These are phyloP conservation scores for Fonsecaea erecta DNA, from an alignment of 2,329 filamentous ascomycete genomes.

Conservation along the genomic window DNA sequence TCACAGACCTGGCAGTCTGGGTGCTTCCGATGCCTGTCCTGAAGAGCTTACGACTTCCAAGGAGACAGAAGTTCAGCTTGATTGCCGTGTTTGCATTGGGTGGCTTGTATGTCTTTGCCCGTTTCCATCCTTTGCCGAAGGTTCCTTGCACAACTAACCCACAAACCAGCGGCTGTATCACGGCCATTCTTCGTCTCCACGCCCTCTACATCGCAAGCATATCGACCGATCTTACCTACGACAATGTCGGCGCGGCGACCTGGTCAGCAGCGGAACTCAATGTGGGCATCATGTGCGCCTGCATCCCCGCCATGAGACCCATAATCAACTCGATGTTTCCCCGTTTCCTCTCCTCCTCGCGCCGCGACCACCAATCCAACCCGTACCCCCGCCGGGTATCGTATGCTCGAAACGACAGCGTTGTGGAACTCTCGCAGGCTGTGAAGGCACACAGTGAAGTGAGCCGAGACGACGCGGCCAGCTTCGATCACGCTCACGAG, in stretches of 20 bases:
- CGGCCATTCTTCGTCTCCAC: slow-evolving; percentile 54
- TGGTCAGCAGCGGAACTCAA: slow-evolving; percentile 52
- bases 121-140: neutral
- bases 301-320: slow-evolving; percentile 49
- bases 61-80: slow-evolving; percentile 54
- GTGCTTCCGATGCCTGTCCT: slow-evolving; percentile 57
- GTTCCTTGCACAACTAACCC: slow-evolving; percentile 15
- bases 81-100: slow-evolving; percentile 57
- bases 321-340: slow-evolving; percentile 50
- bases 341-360: slow-evolving; percentile 40
- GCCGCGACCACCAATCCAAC: slow-evolving; percentile 17
- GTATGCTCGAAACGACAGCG: slow-evolving; percentile 20
- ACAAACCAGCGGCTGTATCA: slow-evolving; percentile 46
- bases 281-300: slow-evolving; percentile 50
- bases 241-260: slow-evolving; percentile 50
- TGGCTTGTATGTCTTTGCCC: slow-evolving; percentile 45
- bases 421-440: slow-evolving; percentile 22
- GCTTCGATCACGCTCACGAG: slow-evolving; percentile 14
- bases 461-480: slow-evolving; percentile 23
- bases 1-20: slow-evolving; percentile 63
- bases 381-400: slow-evolving; percentile 16
- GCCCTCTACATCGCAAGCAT: slow-evolving; percentile 52
- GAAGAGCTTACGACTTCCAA: slow-evolving; percentile 52
- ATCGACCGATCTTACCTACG: slow-evolving; percentile 44
- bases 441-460: slow-evolving; percentile 20